phyloP scores from a whole-genome alignment of 2,329 filamentous ascomycete genomes.

The Stachybotrys chlorohalonatus region DNA sequence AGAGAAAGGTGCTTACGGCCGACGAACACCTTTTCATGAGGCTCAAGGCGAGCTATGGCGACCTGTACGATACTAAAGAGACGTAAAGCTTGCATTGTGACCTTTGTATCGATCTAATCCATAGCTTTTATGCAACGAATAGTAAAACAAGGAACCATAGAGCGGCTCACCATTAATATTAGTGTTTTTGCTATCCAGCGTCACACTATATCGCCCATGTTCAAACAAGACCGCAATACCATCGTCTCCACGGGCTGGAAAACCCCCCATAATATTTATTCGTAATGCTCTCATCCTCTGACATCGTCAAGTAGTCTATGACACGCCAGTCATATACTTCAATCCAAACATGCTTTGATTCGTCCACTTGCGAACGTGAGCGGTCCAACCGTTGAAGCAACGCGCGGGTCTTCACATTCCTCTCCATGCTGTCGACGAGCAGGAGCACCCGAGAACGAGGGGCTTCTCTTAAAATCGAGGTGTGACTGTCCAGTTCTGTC shows the following conservation, averaged over 20 bases:
- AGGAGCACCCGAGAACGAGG: constrained; percentile 18
- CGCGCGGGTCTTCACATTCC: constrained; percentile 17
- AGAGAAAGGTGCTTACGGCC: constrained; percentile 50
- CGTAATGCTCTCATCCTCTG: constrained; percentile 23
- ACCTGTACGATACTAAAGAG: constrained; percentile 38
- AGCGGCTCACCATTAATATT: no score
- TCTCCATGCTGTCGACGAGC: constrained; percentile 30
- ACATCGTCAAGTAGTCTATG: constrained; percentile 27
- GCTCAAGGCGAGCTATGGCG: constrained; percentile 48
- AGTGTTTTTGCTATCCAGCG: no score
- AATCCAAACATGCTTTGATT: constrained; percentile 25
- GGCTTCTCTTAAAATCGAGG: background rate
- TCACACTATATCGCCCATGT: constrained; percentile 1
- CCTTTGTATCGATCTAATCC: background rate
- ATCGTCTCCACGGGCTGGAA: constrained; percentile 32
- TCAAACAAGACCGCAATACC: constrained; percentile 32
- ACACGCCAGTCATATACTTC: constrained; percentile 39
- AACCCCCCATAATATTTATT: constrained; percentile 24
- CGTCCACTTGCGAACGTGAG: constrained; percentile 14
- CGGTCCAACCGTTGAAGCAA: constrained; percentile 24
- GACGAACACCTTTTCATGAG: constrained; percentile 55
- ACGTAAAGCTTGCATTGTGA: background rate
- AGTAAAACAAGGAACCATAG: no score
- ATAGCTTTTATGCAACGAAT: no score
- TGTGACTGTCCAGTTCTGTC: constrained; percentile 4